These are phyloP conservation scores for Musa itinerans DNA, from an alignment of 176 grass and related monocot genomes.

Conservation along the genomic window DNA sequence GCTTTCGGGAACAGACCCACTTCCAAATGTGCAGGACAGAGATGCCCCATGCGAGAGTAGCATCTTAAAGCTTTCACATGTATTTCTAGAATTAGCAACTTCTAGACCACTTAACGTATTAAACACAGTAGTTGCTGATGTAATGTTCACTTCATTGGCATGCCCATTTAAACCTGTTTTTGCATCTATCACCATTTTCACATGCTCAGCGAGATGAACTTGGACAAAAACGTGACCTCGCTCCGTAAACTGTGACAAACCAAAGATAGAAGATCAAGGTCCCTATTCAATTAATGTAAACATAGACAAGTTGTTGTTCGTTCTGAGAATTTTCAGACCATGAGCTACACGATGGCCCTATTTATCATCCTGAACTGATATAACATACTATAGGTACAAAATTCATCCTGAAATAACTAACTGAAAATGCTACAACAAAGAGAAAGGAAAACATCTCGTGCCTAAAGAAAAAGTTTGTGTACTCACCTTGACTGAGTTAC, in stretches of 20 bases:
- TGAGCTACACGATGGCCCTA: not conserved
- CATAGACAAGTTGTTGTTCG: not conserved
- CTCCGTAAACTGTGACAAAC: constrained; percentile 67
- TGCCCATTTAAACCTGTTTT: constrained; percentile 22
- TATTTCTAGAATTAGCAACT: constrained; percentile 84
- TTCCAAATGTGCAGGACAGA: constrained; percentile 30
- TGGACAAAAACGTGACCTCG: constrained; percentile 92
- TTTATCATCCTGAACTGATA: not conserved
- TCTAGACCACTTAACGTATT: constrained; percentile 83
- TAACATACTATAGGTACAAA: not conserved
- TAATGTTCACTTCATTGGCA: not conserved
- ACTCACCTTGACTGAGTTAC: constrained; percentile 90
- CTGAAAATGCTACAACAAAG: not conserved
- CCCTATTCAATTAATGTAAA: constrained; percentile 5
- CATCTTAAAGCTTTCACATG: constrained; percentile 76
- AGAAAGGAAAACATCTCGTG: not conserved
- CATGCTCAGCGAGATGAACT: constrained; percentile 81
- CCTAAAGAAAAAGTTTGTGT: not conserved
- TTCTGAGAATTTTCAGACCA: not conserved
- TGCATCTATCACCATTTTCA: constrained; percentile 59
- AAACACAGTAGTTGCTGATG: constrained; percentile 28
- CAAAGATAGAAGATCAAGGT: constrained; percentile 1
- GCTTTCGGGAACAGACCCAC: not conserved
- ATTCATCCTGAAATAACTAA: constrained; percentile 16
- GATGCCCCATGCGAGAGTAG: constrained; percentile 46